Evolutionary conservation across 768 basidiomycete genomes (phyloP).

Genomic region (Tephrocybe sp.): DNA sequence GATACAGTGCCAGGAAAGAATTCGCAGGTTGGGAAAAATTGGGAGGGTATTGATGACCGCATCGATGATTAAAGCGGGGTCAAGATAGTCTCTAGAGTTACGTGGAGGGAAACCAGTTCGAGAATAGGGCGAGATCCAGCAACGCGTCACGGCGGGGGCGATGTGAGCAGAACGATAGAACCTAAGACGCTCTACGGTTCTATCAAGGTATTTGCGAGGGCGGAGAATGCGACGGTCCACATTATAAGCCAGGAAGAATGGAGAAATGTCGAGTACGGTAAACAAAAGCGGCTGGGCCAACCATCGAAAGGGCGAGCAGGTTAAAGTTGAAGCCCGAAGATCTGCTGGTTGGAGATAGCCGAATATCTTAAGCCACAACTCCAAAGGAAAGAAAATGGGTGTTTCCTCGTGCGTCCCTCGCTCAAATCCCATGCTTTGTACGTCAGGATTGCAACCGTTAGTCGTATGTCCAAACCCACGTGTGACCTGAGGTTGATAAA

Average conservation of each 20-base stretch:
- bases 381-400: constrained; percentile 14
- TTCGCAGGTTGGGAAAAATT: constrained; percentile 30
- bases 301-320: constrained; percentile 30
- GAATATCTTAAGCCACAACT: constrained; percentile 37
- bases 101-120: constrained; percentile 27
- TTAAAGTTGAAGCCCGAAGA: constrained; percentile 29
- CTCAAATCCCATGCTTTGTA: background rate
- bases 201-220: constrained; percentile 28
- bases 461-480: too few relatives aligned
- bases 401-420: background rate
- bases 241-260: constrained; percentile 33
- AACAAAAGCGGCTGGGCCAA: constrained; percentile 39
- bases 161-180: constrained; percentile 33
- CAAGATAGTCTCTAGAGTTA: constrained; percentile 30
- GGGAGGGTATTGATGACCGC: constrained; percentile 28
- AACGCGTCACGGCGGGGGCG: constrained; percentile 31
- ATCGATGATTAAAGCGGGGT: constrained; percentile 31
- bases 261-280: constrained; percentile 32
- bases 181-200: constrained; percentile 27
- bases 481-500: too few relatives aligned
- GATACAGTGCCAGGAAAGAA: constrained; percentile 36
- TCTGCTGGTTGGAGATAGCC: constrained; percentile 27
- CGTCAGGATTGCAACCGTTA: background rate
- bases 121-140: constrained; percentile 36
- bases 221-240: constrained; percentile 25